Evolutionary conservation across 495 filamentous ascomycete species (phyloP).

Genomic region (Acidiella bohemica): DNA sequence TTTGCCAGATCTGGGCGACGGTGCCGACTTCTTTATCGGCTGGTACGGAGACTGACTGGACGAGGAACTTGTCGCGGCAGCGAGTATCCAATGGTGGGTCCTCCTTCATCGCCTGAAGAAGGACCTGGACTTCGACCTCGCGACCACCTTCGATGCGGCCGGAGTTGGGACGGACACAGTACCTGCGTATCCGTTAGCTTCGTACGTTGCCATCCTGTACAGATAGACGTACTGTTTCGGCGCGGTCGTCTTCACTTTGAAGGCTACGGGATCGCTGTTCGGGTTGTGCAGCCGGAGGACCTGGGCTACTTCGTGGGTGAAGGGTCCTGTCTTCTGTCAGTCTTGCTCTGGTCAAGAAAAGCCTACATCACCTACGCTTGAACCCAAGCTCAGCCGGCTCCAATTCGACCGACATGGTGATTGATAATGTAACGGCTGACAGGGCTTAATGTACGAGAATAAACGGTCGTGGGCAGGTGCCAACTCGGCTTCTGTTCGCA

Average conservation of each 20-base stretch:
- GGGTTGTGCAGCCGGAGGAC: conserved; percentile 66
- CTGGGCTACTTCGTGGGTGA: conserved; percentile 82
- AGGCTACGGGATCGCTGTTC: conserved; percentile 67
- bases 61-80: conserved; percentile 96
- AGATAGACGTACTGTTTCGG: conserved; percentile 79
- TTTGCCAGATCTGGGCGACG: conserved; percentile 41
- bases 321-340: conserved; percentile 52
- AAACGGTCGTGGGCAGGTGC: not conserved
- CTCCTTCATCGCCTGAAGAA: conserved; percentile 94
- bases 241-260: conserved; percentile 99
- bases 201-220: not conserved
- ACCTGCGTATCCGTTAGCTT: conserved; percentile 39
- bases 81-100: conserved; percentile 74
- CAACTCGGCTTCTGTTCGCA: no score
- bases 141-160: conserved; percentile 81
- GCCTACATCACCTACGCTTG: conserved; percentile 48
- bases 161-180: conserved; percentile 95
- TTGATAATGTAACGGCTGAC: not conserved
- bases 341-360: not conserved
- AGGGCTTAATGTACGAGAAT: not conserved
- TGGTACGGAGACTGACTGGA: conserved; percentile 80
- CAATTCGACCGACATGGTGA: conserved; percentile 79
- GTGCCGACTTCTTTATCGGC: conserved; percentile 52
- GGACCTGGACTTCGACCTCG: conserved; percentile 83
- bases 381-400: conserved; percentile 86